phyloP scores from a whole-genome alignment of 306 rosid species.

The Styphnolobium japonicum region DNA sequence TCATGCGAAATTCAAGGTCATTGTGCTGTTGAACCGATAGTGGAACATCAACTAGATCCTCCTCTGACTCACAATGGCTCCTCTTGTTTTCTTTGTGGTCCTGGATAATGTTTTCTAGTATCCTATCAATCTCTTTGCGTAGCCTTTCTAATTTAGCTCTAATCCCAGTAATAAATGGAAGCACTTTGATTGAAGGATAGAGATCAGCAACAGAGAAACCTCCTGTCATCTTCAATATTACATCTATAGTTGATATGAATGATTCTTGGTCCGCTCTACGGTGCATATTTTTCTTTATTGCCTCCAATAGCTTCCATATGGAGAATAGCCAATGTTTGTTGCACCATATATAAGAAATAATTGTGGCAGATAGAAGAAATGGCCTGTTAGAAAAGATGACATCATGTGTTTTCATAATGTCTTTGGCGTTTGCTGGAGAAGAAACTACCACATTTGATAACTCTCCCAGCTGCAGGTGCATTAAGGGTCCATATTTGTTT shows the following conservation, averaged over 20 bases:
- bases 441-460: background rate
- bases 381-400: conserved; percentile 22
- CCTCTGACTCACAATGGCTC: background rate
- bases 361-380: background rate
- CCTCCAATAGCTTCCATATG: background rate
- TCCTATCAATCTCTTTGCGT: background rate
- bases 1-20: background rate
- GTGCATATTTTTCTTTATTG: background rate
- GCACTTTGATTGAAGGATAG: background rate
- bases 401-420: conserved; percentile 31
- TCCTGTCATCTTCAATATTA: background rate
- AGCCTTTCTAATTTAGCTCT: background rate
- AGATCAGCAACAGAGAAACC: background rate
- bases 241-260: background rate
- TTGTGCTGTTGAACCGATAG: background rate
- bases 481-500: conserved; percentile 19
- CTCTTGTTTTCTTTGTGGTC: background rate
- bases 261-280: background rate
- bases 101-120: background rate
- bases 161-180: background rate
- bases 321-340: background rate
- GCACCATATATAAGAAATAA: background rate
- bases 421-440: conserved; percentile 25
- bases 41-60: background rate
- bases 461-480: conserved; percentile 25